These are phyloP conservation scores for Syzygium aromaticum DNA, from an alignment of 345 rosid genomes.

Conservation along the genomic window DNA sequence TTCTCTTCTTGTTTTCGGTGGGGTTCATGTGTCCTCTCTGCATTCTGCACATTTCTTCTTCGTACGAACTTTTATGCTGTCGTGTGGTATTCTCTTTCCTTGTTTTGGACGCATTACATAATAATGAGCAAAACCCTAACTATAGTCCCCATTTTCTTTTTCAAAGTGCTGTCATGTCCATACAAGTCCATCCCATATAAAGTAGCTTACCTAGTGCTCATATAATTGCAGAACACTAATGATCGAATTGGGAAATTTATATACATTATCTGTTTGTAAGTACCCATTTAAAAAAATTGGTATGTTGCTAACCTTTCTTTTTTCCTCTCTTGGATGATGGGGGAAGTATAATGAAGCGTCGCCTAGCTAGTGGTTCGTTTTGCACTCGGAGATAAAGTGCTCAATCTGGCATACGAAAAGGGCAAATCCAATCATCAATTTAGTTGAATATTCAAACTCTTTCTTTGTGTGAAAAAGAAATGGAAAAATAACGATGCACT, in stretches of 20 bases:
- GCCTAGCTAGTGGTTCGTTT: neutral
- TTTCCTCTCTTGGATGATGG: neutral
- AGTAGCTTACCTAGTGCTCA: neutral
- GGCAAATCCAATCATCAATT: neutral
- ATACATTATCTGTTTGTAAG: neutral
- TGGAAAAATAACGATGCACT: neutral
- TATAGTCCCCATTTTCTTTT: neutral
- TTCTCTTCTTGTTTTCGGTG: neutral
- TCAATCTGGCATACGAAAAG: neutral
- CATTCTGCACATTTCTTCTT: neutral
- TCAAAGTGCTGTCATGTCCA: neutral
- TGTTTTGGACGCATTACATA: neutral
- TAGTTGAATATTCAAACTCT: neutral
- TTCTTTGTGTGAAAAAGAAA: neutral
- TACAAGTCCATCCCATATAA: neutral
- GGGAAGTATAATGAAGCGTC: neutral
- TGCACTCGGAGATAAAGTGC: neutral
- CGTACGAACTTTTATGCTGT: neutral
- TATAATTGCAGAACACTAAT: neutral
- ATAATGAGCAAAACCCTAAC: neutral
- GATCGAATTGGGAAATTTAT: neutral
- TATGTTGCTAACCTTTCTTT: neutral
- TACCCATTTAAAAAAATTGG: neutral
- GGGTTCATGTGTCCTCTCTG: neutral
- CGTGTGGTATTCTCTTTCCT: no score